These are phyloP conservation scores for Remersonia thermophila DNA, from an alignment of 2,329 filamentous ascomycete species.

Conservation along the genomic window DNA sequence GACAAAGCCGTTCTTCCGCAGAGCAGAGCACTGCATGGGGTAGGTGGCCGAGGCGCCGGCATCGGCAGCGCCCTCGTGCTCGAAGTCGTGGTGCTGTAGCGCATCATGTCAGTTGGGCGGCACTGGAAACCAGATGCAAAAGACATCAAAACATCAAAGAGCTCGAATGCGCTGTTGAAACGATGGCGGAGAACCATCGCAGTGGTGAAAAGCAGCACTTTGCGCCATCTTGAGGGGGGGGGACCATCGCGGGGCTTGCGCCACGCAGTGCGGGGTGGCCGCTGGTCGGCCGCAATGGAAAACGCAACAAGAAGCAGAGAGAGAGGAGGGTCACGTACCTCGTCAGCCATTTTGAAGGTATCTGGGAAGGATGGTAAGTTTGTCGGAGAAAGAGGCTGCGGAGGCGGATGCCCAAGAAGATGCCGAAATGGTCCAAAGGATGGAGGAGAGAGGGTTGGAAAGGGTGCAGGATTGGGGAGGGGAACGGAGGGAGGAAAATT, in stretches of 20 bases:
- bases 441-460: constrained; percentile 10
- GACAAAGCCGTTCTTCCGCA: constrained; percentile 98
- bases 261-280: constrained; percentile 35
- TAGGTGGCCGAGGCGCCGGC: constrained; percentile 89
- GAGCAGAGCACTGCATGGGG: constrained; percentile 98
- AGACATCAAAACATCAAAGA: too few species aligned
- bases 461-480: constrained; percentile 14
- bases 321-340: constrained; percentile 5
- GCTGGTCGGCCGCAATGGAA: constrained; percentile 22
- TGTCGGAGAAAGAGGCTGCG: constrained; percentile 21
- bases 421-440: constrained; percentile 13
- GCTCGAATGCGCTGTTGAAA: not conserved
- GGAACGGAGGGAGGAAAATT: constrained; percentile 19
- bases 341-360: constrained; percentile 45
- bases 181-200: not conserved
- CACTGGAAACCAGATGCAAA: too few species aligned
- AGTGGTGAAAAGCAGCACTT: constrained; percentile 1
- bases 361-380: constrained; percentile 21
- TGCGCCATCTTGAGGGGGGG: constrained; percentile 4
- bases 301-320: too few species aligned
- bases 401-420: constrained; percentile 18
- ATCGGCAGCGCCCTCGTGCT: constrained; percentile 58
- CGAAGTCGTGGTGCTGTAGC: constrained; percentile 56
- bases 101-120: constrained; percentile 2
- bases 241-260: constrained; percentile 14